Base-by-base conservation (phyloP, 2,329 filamentous ascomycete genomes). In the Alternaria brassicae region DNA sequence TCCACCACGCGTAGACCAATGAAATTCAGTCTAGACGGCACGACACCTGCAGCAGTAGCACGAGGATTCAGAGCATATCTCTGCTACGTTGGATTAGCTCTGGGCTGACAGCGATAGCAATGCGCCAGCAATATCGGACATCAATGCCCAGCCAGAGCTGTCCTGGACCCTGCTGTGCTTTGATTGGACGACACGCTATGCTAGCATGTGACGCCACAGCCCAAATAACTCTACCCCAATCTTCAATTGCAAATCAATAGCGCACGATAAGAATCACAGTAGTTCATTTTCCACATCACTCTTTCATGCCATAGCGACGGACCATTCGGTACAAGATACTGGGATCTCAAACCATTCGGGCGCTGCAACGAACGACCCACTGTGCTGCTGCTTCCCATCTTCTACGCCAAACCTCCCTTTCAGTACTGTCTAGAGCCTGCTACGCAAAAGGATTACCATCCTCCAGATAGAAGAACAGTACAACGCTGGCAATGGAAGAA, bases 221-320 rank as follows among this genome's bases (percentile, higher is more conserved):
- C 12, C 17, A 51, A 40, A 30, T 15, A 27, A 45, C 23, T 34
- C 36, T 40, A 39, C 44, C 39, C 34, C 27, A 32, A 30, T 36
- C 37, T 51, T 30, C 27, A 34, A 51, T 54, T 58, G 34, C 49
- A 51, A 61, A 62, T 62, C 49, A 58, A 42, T 30, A 17, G 52
- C n/a, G 23, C 23, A 39, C 58, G 59, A 62, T 62, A 56, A 54
- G 51, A 51, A 60, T 57, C 55, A 56, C 48, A 63, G 64, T 53
- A 63, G 64, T 53, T 17, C 17, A 32, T 58, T 62, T 69, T 62
- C 58, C 58, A 58, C 50, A 63, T 36, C 60, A 61, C 61, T 57
- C 48, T 19, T 47, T 30, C 40, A 45, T 45, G 6, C 6, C 19
- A 23, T 40, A 30, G 23, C 23, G 5, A 45, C 23, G 17, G 17